Percentiles rank a stretch among this genome's conserved stretches.
Evolutionary conservation across 305 asterid genomes (phyloP).

Genomic region (Solanum aculeatissimum): DNA sequence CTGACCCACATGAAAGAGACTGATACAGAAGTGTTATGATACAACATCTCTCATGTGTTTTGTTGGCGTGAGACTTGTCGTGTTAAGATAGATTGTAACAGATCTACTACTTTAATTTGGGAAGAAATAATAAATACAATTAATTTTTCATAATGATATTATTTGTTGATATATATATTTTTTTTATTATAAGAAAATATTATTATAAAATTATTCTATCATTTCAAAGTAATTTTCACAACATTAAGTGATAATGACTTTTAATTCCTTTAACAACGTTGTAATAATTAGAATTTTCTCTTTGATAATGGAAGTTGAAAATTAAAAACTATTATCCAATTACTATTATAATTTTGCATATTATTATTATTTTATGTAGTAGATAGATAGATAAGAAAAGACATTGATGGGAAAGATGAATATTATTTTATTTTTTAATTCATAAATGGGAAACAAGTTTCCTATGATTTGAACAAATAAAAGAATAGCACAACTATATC

Average conservation of each 20-base stretch:
- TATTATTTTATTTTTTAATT: neutral
- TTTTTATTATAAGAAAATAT: neutral
- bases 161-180: fast-evolving
- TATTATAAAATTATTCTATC: neutral
- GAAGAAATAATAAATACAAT: neutral
- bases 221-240: neutral
- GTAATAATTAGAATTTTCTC: neutral
- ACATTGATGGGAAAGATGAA: neutral
- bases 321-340: neutral
- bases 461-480: neutral
- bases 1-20: too few species aligned
- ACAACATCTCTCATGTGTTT: too few species aligned
- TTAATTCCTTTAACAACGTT: neutral
- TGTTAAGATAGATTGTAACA: too few species aligned
- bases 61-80: too few species aligned
- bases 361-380: neutral
- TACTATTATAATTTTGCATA: neutral
- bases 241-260: neutral
- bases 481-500: too few species aligned
- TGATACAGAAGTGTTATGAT: too few species aligned
- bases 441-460: neutral
- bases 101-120: too few species aligned
- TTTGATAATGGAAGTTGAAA: neutral
- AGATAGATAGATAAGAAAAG: neutral
- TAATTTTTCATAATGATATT: fast-evolving